phyloP scores from a whole-genome alignment of 306 rosid genomes.

The Pterocarpus santalinus region DNA sequence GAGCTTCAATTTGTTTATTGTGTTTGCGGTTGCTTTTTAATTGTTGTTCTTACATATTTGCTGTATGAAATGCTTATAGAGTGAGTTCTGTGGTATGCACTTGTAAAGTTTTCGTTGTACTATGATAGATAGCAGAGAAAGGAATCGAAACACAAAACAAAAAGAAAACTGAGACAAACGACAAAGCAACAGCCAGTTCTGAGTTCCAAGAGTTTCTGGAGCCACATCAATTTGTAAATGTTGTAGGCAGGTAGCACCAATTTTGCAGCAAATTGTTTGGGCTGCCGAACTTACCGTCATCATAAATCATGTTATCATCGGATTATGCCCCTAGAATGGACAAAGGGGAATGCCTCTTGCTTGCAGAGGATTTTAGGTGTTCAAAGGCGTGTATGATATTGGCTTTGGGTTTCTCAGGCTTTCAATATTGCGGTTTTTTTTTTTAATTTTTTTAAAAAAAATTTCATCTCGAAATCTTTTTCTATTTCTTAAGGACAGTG shows the following conservation, averaged over 20 bases:
- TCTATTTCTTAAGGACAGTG: neutral
- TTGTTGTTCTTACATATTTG: conserved; percentile 30
- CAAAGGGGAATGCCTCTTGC: neutral
- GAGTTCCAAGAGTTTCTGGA: conserved; percentile 7
- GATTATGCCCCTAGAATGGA: neutral
- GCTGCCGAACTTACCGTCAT: neutral
- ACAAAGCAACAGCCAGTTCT: neutral
- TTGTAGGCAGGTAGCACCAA: neutral
- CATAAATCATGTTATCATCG: neutral
- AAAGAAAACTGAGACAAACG: neutral
- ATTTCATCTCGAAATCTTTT: neutral
- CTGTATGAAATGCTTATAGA: conserved; percentile 35
- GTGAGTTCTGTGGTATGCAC: conserved; percentile 27
- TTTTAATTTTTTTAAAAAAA: no score
- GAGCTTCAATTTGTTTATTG: neutral
- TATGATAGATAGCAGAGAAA: conserved; percentile 17
- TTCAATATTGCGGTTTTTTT: neutral
- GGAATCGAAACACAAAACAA: conserved; percentile 3
- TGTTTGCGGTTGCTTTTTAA: neutral
- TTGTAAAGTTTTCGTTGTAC: conserved; percentile 43
- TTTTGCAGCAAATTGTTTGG: neutral
- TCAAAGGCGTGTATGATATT: no score
- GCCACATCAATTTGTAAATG: conserved; percentile 7
- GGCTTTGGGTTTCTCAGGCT: neutral
- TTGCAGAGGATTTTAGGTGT: neutral